phyloP scores from a whole-genome alignment of 2,329 filamentous ascomycete species.

The Aspergillus sp. region DNA sequence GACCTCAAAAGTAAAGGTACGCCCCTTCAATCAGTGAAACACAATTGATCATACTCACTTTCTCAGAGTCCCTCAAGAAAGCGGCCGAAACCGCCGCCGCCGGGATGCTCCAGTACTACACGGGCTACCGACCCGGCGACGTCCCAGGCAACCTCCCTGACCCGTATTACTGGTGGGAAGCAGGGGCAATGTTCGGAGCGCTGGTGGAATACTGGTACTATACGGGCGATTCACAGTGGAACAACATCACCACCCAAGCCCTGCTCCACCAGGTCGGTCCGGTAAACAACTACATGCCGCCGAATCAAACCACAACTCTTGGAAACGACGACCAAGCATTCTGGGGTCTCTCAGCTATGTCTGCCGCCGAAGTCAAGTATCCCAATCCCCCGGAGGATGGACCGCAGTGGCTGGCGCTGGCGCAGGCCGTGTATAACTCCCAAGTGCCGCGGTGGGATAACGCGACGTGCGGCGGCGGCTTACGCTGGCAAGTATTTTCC shows the following conservation, averaged over 20 bases:
- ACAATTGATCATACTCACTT: background rate
- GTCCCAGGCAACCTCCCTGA: conserved; percentile 45
- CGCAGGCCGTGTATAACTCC: conserved; percentile 76
- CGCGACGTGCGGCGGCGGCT: conserved; percentile 65
- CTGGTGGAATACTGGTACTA: conserved; percentile 44
- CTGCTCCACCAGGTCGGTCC: conserved; percentile 39
- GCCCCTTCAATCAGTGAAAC: background rate
- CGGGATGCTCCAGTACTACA: conserved; percentile 49
- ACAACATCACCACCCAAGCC: conserved; percentile 34
- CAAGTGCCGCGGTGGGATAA: conserved; percentile 70
- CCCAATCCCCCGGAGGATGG: conserved; percentile 42
- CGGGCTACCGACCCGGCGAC: conserved; percentile 39
- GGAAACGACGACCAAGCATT: conserved; percentile 60
- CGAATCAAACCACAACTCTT: conserved; percentile 38
- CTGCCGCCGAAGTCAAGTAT: conserved; percentile 50
- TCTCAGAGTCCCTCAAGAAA: conserved; percentile 40
- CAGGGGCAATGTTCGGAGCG: conserved; percentile 51
- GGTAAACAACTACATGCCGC: conserved; percentile 38
- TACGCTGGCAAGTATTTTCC: conserved; percentile 44
- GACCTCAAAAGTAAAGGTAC: conserved; percentile 1
- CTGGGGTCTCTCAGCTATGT: conserved; percentile 57
- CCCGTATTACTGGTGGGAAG: conserved; percentile 62
- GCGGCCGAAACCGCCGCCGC: conserved; percentile 39
- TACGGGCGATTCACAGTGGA: conserved; percentile 41
- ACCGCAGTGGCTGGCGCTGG: conserved; percentile 75